These are phyloP conservation scores for Neolentinus lepideus DNA, from an alignment of 1,284 basidiomycete genomes.

Conservation along the genomic window DNA sequence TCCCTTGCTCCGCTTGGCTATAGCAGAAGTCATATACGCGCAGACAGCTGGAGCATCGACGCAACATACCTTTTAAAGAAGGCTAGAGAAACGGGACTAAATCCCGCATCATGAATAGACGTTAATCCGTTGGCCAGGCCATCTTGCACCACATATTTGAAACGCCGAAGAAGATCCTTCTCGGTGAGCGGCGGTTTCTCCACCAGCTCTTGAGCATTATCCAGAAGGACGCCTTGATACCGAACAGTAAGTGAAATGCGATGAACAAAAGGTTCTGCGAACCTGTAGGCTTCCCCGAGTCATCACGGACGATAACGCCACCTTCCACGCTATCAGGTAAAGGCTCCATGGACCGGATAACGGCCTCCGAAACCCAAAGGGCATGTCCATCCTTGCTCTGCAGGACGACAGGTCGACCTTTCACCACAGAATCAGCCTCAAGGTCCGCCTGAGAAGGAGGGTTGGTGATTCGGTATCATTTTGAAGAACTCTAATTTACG, in stretches of 20 bases:
- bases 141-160: conserved; percentile 58
- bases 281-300: conserved; percentile 70
- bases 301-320: conserved; percentile 73
- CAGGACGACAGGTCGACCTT: conserved; percentile 64
- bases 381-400: conserved; percentile 88
- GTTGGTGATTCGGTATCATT: conserved; percentile 1
- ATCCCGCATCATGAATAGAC: conserved; percentile 79
- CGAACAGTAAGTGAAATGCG: conserved; percentile 5
- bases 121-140: conserved; percentile 71
- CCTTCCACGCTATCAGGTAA: conserved; percentile 68
- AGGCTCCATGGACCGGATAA: conserved; percentile 52
- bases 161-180: conserved; percentile 53
- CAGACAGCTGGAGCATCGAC: conserved; percentile 6
- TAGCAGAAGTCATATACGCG: conserved; percentile 7
- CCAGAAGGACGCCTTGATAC: conserved; percentile 54
- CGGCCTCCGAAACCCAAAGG: conserved; percentile 71
- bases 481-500: conserved; percentile 16
- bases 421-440: conserved; percentile 61
- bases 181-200: conserved; percentile 61
- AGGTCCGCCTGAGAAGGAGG: conserved; percentile 50
- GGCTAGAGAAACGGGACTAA: conserved; percentile 58
- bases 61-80: conserved; percentile 66
- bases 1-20: conserved; percentile 53
- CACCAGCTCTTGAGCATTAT: conserved; percentile 65
- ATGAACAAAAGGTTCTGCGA: conserved; percentile 11